Percentiles rank a stretch among this genome's conserved stretches.
Evolutionary conservation across 2,329 filamentous ascomycete genomes (phyloP).

Genomic region (Colletotrichum melonis): DNA sequence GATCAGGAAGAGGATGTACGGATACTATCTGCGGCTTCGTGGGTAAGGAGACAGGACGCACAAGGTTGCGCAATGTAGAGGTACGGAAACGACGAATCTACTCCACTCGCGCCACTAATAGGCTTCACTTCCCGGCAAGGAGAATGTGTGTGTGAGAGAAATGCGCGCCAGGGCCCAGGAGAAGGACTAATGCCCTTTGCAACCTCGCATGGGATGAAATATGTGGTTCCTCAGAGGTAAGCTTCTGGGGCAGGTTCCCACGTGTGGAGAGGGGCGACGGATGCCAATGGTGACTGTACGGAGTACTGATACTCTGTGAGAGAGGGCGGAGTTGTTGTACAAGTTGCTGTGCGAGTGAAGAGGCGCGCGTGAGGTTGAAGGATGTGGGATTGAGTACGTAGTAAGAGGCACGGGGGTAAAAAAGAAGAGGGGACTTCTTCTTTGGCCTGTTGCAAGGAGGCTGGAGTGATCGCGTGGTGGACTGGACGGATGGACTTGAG

Average conservation of each 20-base stretch:
- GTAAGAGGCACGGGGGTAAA: background rate
- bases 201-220: background rate
- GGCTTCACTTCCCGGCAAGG: slow-evolving; percentile 23
- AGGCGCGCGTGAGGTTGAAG: background rate
- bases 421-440: slow-evolving; percentile 1
- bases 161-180: background rate
- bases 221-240: slow-evolving; percentile 28
- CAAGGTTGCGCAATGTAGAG: slow-evolving; percentile 26
- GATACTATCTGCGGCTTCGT: background rate
- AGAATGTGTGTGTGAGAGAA: background rate
- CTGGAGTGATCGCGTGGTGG: background rate
- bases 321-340: background rate
- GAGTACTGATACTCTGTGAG: background rate
- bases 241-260: slow-evolving; percentile 30
- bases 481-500: background rate
- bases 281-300: background rate
- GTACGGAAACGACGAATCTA: slow-evolving; percentile 18
- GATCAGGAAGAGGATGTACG: background rate
- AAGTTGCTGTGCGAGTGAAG: background rate
- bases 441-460: slow-evolving; percentile 3
- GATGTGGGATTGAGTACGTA: background rate
- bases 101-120: slow-evolving; percentile 30
- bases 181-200: background rate
- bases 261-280: slow-evolving; percentile 14
- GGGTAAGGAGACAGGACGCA: background rate